These are phyloP conservation scores for Terana coerulea DNA, from an alignment of 768 basidiomycete species.

Conservation along the genomic window DNA sequence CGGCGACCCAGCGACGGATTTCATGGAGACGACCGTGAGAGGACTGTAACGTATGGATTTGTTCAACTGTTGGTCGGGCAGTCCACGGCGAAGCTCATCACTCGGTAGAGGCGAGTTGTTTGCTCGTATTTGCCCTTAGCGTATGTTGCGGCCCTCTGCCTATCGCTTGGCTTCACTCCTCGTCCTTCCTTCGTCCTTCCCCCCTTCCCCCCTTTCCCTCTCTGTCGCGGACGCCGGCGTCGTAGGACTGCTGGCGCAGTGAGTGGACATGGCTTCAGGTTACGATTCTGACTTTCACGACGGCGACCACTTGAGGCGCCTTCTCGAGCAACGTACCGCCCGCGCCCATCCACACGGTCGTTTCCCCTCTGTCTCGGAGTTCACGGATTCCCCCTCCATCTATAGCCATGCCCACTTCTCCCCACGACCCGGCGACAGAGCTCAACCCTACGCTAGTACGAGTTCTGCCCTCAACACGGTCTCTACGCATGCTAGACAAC, in stretches of 20 bases:
- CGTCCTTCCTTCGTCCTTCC: constrained; percentile 9
- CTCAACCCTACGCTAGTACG: constrained; percentile 26
- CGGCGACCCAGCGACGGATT: no score
- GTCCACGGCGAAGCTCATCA: no score
- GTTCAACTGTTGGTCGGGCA: neutral
- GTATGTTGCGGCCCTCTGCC: constrained; percentile 7
- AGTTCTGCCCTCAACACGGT: constrained; percentile 27
- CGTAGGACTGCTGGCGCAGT: constrained; percentile 13
- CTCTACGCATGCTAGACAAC: constrained; percentile 17
- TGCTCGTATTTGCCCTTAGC: constrained; percentile 11
- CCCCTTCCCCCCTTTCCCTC: constrained; percentile 20
- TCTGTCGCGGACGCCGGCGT: constrained; percentile 15
- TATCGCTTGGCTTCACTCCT: constrained; percentile 1
- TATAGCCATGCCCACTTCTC: constrained; percentile 62
- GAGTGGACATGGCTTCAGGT: constrained; percentile 30
- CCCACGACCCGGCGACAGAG: constrained; percentile 37
- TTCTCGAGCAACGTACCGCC: constrained; percentile 52
- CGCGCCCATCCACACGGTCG: constrained; percentile 45
- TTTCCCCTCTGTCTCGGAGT: constrained; percentile 53
- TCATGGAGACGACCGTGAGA: no score
- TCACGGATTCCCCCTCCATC: constrained; percentile 65
- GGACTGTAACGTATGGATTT: neutral
- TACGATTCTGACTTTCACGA: constrained; percentile 27
- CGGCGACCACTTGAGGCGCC: constrained; percentile 44
- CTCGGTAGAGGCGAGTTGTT: no score